Evolutionary conservation across 1,284 basidiomycete species (phyloP), one percentile per base, ranked within the genome.

Genomic region (Chalciporus sp.): DNA sequence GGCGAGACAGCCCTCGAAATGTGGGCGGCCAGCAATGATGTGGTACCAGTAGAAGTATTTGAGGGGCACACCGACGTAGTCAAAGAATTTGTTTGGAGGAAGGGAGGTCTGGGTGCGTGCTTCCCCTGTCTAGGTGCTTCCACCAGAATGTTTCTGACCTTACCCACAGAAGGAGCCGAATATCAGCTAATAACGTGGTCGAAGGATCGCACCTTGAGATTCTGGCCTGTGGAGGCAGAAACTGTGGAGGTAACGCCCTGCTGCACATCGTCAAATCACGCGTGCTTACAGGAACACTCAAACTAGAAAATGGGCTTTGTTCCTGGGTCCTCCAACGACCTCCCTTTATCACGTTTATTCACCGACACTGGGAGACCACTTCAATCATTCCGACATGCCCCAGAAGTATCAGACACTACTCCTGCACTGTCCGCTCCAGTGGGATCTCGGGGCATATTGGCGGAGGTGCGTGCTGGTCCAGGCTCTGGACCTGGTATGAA

Each of bases 131-230:
- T 7, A 17, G 8, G 20, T 35, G 12, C 10, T 23, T 33, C 19
- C 60, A 41, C 12, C 20, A 23, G 17, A 45, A 19, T 27, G 29
- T 43, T 26, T 19, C 14, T 42, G 29, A 27, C 45, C 27, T 16
- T 53, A 26, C 2, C 46, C 23, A 55, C 63, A 80, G 84, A 86
- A 53, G 82, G 84, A 66, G 80, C 85, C 9, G 86, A 91, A 54
- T 95, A 94, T 70, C 95, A 97, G 68, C 80, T 99, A 3, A 92
- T 99, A 47, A 98, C 95, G 0, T 98, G 95, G 96, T 93, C 92
- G 2, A 96, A 95, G 70, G 97, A 98, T 67, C 84, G 94, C 42
- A 96, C 92, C 0, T 74, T 99, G 33, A 78, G 94, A 9, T 90
- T 98, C 61, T 98, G 95, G 93, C 95, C 95, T 0, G 79, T 98